phyloP scores from a whole-genome alignment of 78 protist species.

The Cavenderia fasciculata region DNA sequence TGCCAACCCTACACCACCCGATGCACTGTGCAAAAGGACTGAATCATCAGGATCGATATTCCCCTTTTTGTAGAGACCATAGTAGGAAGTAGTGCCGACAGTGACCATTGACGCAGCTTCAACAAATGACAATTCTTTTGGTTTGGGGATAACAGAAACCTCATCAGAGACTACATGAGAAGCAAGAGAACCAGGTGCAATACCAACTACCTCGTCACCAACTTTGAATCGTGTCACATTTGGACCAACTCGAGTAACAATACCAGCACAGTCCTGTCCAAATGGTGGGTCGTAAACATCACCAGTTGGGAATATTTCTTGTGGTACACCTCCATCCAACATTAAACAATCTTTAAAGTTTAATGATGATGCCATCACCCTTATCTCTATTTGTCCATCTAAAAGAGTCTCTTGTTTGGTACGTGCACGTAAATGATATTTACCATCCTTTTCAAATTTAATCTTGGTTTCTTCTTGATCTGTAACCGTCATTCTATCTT shows the following conservation, averaged over 20 bases:
- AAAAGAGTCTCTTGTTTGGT: background rate
- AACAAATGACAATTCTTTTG: background rate
- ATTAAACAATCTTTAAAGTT: background rate
- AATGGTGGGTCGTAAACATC: slow-evolving; percentile 4
- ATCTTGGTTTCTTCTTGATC: too few relatives aligned
- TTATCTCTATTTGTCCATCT: slow-evolving; percentile 7
- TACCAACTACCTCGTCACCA: slow-evolving; percentile 55
- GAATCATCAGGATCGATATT: background rate
- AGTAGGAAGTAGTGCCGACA: background rate
- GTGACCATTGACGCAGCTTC: slow-evolving; percentile 43
- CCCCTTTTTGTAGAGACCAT: background rate
- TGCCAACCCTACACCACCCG: slow-evolving; percentile 2
- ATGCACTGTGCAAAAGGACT: background rate
- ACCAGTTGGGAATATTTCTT: background rate
- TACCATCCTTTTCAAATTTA: too few relatives aligned
- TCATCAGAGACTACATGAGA: background rate
- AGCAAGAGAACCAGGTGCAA: background rate
- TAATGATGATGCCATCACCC: slow-evolving; percentile 11
- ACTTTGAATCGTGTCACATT: background rate
- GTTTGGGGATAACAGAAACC: background rate
- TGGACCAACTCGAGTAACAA: slow-evolving; percentile 5
- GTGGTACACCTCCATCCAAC: background rate
- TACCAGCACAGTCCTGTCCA: slow-evolving; percentile 33
- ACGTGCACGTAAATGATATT: too few relatives aligned
- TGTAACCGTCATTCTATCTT: too few relatives aligned